Evolutionary conservation across 352 stramenopile species (phyloP), one percentile per base, ranked within the genome.

Genomic region (Globisporangium middletonii): DNA sequence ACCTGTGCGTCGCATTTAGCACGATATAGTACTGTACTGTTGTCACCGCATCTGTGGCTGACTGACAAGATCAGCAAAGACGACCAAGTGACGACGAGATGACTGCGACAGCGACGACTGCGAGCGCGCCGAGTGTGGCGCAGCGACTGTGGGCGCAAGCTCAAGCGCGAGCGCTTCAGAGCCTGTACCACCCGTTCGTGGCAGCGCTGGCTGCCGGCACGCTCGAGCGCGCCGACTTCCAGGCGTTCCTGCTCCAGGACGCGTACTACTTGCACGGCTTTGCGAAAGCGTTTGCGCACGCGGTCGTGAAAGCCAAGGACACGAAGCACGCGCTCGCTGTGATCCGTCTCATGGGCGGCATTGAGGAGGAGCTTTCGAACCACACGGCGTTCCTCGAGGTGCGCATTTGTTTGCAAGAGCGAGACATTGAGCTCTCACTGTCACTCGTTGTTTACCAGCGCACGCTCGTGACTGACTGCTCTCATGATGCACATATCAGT

Each of bases 161-260:
- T 18, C 49, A 67, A 43, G 50, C 48, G 26, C 63, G 65, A 27
- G 65, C 68, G 19, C 69, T 64, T 47, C 58, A 69, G 61, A 71
- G 64, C 42, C 57, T 86, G 41, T 86, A 75, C 73, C 75, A 86
- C 62, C 73, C 75, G 37, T 86, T 86, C 47, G 67, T 82, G 49
- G 53, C 70, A 19, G 60, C 58, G 7, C 58, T 86, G 48, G 73
- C 62, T 4, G 59, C 59, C 0, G 75, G 75, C 16, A 61, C 59
- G 52, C 67, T 86, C 46, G 56, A 64, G 0, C 44, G 33, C 16
- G 42, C 53, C 2, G 57, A 68, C 59, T 86, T 86, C 57, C 46
- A 79, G 46, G 60, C 64, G 42, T 86, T 80, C 49, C 54, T 86
- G 54, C 60, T 79, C 50, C 75, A 86, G 63, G 75, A 86, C 60